These are phyloP conservation scores for Tricholoma sp. DNA, from an alignment of 768 basidiomycete genomes.

Conservation along the genomic window DNA sequence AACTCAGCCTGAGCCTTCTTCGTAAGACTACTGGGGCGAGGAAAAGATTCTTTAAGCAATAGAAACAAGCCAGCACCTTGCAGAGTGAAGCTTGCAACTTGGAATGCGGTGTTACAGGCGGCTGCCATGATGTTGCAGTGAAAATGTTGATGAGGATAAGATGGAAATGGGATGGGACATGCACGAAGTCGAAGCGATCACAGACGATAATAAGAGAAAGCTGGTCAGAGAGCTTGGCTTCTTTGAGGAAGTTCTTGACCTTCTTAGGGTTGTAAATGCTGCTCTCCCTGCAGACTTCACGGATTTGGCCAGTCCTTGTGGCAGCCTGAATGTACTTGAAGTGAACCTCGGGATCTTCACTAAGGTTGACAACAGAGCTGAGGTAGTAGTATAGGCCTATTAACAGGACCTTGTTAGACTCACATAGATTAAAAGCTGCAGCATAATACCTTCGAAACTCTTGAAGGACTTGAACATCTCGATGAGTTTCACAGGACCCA, in stretches of 20 bases:
- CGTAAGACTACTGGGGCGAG: no score
- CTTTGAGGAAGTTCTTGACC: constrained; percentile 99
- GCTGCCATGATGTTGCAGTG: no score
- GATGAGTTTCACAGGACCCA: constrained; percentile 95
- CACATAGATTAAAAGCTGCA: neutral
- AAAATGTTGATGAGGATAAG: no score
- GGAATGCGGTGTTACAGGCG: no score
- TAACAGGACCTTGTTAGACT: neutral
- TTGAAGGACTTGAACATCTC: constrained; percentile 99
- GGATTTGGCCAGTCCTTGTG: constrained; percentile 95
- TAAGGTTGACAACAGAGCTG: constrained; percentile 95
- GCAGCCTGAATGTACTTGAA: constrained; percentile 99
- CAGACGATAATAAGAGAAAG: constrained; percentile 99
- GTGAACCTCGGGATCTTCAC: constrained; percentile 94
- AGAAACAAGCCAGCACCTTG: no score
- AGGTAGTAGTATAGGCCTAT: constrained; percentile 95
- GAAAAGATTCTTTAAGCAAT: no score
- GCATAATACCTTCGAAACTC: constrained; percentile 81
- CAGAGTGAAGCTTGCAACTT: no score
- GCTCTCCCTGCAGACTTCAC: constrained; percentile 97
- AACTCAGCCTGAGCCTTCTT: no score
- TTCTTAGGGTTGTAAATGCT: constrained; percentile 99
- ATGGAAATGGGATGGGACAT: constrained; percentile 47
- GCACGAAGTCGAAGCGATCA: constrained; percentile 99
- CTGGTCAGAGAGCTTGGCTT: constrained; percentile 94